Percentiles rank a stretch among this genome's conserved stretches.
Conservation (phyloP, 2,329 filamentous ascomycete genomes). For the Pseudogymnoascus sp. region DNA sequence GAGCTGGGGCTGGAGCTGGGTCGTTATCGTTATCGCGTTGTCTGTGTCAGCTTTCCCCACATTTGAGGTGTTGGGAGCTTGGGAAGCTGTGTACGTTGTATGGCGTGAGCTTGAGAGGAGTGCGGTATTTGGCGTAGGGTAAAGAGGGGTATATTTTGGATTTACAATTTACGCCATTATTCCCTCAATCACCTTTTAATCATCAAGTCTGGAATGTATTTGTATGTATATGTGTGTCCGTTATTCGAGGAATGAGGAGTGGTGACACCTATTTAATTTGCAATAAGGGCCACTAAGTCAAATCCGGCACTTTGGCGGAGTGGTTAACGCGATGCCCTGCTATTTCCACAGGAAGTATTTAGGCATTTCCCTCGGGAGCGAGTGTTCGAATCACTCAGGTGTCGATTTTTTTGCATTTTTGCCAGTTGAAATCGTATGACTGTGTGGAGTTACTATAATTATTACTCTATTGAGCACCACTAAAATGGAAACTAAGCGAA, state of each 20-base stretch:
- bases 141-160: not conserved
- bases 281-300: not conserved
- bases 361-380: constrained; percentile 10
- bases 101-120: not conserved
- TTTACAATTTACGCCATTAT: not conserved
- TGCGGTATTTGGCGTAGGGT: not conserved
- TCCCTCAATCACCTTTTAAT: not conserved
- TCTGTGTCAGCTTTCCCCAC: not conserved
- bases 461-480: not conserved
- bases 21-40: not conserved
- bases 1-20: not conserved
- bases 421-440: not conserved
- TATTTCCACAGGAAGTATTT: not conserved
- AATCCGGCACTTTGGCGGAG: constrained; percentile 8
- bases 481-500: not conserved
- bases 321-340: constrained; percentile 11
- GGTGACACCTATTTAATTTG: not conserved
- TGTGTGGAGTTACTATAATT: not conserved
- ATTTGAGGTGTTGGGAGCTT: not conserved
- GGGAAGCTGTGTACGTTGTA: not conserved
- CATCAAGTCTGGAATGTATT: not conserved
- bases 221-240: too few species aligned
- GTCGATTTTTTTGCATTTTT: constrained; percentile 5
- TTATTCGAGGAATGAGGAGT: not conserved
- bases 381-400: constrained; percentile 10